Percentiles rank a stretch among this genome's conserved stretches.
These are phyloP conservation scores for Teunomyces kruisii DNA, from an alignment of 805 yeast genomes.

Conservation along the genomic window DNA sequence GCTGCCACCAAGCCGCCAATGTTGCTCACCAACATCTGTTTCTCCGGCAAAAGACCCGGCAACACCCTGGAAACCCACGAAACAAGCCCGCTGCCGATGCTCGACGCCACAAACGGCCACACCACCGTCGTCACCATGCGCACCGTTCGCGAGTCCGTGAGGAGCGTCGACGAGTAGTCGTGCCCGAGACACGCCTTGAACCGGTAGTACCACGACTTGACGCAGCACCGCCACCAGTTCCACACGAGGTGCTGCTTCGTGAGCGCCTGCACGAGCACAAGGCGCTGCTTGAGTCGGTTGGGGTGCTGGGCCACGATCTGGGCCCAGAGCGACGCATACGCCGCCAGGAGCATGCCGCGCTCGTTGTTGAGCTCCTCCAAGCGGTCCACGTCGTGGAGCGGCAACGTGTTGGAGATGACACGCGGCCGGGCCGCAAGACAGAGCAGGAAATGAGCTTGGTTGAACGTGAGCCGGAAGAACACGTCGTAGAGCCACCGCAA, in stretches of 20 bases:
- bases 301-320: background rate
- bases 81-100: conserved; percentile 24
- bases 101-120: conserved; percentile 41
- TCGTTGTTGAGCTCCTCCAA: conserved; percentile 21
- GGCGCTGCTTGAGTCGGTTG: conserved; percentile 1
- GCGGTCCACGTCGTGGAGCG: conserved; percentile 18
- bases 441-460: conserved; percentile 31
- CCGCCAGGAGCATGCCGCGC: background rate
- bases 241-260: background rate
- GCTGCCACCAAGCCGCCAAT: conserved; percentile 31
- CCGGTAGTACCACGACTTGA: conserved; percentile 16
- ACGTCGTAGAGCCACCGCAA: conserved; percentile 38
- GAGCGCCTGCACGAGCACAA: conserved; percentile 2
- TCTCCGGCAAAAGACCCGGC: conserved; percentile 12
- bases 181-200: conserved; percentile 33
- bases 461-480: conserved; percentile 30
- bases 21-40: conserved; percentile 29
- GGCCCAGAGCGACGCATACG: background rate
- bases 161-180: conserved; percentile 32
- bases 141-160: conserved; percentile 23
- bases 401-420: conserved; percentile 31
- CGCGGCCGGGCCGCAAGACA: conserved; percentile 29
- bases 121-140: conserved; percentile 31
- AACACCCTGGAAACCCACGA: conserved; percentile 14
- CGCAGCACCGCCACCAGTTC: background rate